Conservation (phyloP, 306 rosid genomes). For the Betula pendula region DNA sequence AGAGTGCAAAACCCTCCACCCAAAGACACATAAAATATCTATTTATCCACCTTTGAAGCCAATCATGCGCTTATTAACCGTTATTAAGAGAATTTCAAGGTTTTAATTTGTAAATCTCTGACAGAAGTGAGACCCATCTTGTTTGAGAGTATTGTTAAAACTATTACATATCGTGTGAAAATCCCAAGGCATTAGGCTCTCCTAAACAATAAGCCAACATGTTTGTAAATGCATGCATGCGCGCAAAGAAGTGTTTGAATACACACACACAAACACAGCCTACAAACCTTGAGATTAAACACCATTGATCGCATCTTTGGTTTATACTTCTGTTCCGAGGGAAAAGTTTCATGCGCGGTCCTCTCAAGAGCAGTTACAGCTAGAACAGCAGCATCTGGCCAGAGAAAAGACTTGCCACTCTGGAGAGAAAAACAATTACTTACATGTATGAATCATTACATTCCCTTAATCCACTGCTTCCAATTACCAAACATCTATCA, state of each 20-base stretch:
- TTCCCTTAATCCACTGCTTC: not conserved
- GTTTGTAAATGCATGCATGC: not conserved
- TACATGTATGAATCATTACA: conserved; percentile 11
- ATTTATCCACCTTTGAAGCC: not conserved
- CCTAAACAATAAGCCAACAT: not conserved
- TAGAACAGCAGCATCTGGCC: conserved; percentile 87
- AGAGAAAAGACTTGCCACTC: conserved; percentile 59
- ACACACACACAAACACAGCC: not conserved
- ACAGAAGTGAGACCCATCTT: not conserved
- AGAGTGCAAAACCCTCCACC: not conserved
- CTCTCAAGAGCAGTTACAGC: conserved; percentile 79
- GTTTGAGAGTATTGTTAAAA: not conserved
- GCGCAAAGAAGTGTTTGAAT: not conserved
- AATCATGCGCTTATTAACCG: not conserved
- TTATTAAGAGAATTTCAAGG: not conserved
- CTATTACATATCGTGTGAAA: not conserved
- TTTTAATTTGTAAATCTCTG: not conserved
- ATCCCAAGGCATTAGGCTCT: not conserved
- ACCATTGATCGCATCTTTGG: conserved; percentile 71
- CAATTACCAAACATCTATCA: not conserved
- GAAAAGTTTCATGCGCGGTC: conserved; percentile 65
- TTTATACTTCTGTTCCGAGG: conserved; percentile 82
- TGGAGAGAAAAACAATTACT: conserved; percentile 32
- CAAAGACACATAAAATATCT: not conserved
- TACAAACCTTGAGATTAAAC: conserved; percentile 78